Evolutionary conservation across 2,329 filamentous ascomycete genomes (phyloP).

Genomic region (Plectosphaerella plurivora): DNA sequence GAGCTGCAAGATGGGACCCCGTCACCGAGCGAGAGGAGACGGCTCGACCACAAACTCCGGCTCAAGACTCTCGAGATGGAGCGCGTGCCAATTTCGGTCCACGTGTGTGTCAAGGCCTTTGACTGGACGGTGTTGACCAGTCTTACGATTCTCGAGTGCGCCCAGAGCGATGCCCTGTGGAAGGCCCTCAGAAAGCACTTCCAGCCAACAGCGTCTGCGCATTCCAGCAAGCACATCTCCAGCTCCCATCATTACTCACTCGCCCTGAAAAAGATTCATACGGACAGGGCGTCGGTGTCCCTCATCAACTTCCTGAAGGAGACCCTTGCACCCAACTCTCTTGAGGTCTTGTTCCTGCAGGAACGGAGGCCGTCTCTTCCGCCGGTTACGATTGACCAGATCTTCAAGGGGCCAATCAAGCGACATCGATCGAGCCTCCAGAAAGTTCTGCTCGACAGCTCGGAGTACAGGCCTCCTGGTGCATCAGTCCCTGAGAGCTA

Average conservation of each 20-base stretch:
- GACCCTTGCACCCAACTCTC: slow-evolving; percentile 69
- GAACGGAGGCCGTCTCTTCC: slow-evolving; percentile 49
- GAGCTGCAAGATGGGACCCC: not conserved
- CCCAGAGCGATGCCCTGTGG: slow-evolving; percentile 71
- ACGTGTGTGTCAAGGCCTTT: slow-evolving; percentile 64
- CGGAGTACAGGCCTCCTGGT: slow-evolving; percentile 33
- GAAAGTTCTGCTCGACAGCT: slow-evolving; percentile 71
- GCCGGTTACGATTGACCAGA: slow-evolving; percentile 61
- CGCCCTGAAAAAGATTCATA: slow-evolving; percentile 69
- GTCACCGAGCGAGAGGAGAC: slow-evolving; percentile 19
- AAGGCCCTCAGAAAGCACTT: slow-evolving; percentile 63
- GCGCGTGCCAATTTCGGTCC: slow-evolving; percentile 66
- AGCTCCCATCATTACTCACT: slow-evolving; percentile 52
- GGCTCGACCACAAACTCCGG: slow-evolving; percentile 53
- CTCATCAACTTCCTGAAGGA: slow-evolving; percentile 74
- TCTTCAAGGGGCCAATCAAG: slow-evolving; percentile 66
- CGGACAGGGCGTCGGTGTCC: slow-evolving; percentile 64
- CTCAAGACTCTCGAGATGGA: slow-evolving; percentile 74
- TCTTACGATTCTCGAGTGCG: slow-evolving; percentile 70
- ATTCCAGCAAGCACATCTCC: slow-evolving; percentile 3
- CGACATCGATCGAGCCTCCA: slow-evolving; percentile 67
- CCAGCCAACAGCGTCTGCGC: slow-evolving; percentile 33
- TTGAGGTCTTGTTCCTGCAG: slow-evolving; percentile 77
- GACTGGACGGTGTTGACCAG: slow-evolving; percentile 71
- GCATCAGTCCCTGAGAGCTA: slow-evolving; percentile 22